A percentile compares a stretch with the other conserved stretches of the same genome.
phyloP scores from a whole-genome alignment of 306 rosid species.

The Mimosa pudica region DNA sequence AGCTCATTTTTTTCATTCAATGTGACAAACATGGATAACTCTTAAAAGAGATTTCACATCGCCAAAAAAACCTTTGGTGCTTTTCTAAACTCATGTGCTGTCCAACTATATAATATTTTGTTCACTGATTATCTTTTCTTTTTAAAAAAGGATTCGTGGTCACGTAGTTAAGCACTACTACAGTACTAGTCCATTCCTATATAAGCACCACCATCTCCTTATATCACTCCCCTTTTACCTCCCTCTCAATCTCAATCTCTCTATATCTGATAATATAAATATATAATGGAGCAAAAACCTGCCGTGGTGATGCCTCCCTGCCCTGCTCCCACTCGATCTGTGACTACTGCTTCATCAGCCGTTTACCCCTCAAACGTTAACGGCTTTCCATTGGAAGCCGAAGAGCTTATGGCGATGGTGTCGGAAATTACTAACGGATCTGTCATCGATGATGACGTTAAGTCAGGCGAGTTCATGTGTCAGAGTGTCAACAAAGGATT shows the following conservation, averaged over 20 bases:
- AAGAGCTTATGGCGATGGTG: constrained; percentile 34
- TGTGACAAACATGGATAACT: constrained; percentile 31
- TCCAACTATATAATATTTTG: constrained; percentile 35
- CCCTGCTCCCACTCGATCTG: constrained; percentile 18
- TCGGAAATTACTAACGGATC: constrained; percentile 11
- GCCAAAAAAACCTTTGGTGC: constrained; percentile 21
- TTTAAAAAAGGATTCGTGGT: background rate
- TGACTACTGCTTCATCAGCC: background rate
- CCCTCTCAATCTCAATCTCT: constrained; percentile 18
- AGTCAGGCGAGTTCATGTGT: constrained; percentile 32
- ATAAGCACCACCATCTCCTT: constrained; percentile 37
- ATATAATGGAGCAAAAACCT: constrained; percentile 35
- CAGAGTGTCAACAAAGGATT: constrained; percentile 28
- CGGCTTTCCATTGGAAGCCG: constrained; percentile 42
- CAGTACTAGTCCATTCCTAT: constrained; percentile 24
- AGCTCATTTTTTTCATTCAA: constrained; percentile 17
- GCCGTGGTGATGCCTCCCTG: constrained; percentile 13
- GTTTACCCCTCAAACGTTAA: background rate
- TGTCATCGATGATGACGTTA: constrained; percentile 17
- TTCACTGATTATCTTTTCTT: background rate
- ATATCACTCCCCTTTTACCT: constrained; percentile 40
- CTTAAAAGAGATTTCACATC: constrained; percentile 26
- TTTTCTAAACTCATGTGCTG: constrained; percentile 62
- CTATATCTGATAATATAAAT: background rate
- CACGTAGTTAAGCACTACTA: constrained; percentile 10